These are phyloP conservation scores for Pichia rugopelliculosa DNA, from an alignment of 805 yeast species.

Conservation along the genomic window DNA sequence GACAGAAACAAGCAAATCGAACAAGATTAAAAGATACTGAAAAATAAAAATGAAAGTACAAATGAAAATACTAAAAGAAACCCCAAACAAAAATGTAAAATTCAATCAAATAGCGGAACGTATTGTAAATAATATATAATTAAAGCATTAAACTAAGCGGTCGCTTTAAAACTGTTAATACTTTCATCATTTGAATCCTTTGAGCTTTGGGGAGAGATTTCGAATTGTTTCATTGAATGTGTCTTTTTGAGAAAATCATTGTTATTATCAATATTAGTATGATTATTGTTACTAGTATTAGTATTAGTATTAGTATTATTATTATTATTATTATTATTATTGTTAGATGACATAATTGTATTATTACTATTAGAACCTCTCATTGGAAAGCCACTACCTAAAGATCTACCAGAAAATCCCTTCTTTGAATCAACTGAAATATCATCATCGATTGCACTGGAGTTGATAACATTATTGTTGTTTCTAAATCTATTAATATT, in stretches of 20 bases:
- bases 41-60: background rate
- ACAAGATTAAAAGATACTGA: too few species aligned
- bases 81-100: background rate
- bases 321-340: slow-evolving; percentile 6
- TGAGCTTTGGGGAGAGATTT: slow-evolving; percentile 5
- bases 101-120: background rate
- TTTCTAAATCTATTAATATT: background rate
- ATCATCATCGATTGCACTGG: slow-evolving; percentile 8
- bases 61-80: too few species aligned
- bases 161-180: slow-evolving; percentile 14
- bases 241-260: slow-evolving; percentile 13
- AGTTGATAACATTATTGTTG: background rate
- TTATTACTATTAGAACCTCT: background rate
- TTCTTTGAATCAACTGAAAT: background rate
- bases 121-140: background rate
- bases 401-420: slow-evolving; percentile 12
- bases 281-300: background rate
- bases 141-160: background rate
- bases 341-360: slow-evolving; percentile 9
- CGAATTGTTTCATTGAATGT: background rate
- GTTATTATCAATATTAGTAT: slow-evolving; percentile 17
- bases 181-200: slow-evolving; percentile 19
- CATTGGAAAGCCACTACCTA: slow-evolving; percentile 7
- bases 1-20: background rate
- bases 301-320: slow-evolving; percentile 12